These are phyloP conservation scores for Cladorrhinum sp. DNA, from an alignment of 2,329 filamentous ascomycete species.

Conservation along the genomic window DNA sequence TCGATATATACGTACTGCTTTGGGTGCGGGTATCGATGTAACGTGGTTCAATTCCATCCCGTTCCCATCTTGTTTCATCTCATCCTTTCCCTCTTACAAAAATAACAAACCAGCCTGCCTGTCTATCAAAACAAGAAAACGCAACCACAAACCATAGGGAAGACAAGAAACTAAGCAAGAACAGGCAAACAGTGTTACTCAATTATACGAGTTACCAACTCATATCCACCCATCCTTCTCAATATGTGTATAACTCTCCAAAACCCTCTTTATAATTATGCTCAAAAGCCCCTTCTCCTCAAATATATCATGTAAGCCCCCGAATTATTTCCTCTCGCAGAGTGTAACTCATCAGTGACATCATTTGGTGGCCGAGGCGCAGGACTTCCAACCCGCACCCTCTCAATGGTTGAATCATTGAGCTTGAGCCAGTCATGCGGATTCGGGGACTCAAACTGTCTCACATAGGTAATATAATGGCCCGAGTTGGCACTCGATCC, in stretches of 20 bases:
- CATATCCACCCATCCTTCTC: not conserved
- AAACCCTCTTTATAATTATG: not conserved
- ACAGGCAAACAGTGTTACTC: not conserved
- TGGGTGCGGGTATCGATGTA: too few species aligned
- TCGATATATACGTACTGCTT: too few species aligned
- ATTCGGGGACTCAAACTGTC: conserved; percentile 49
- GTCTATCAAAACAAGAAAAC: not conserved
- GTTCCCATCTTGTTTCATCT: too few species aligned
- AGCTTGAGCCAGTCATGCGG: conserved; percentile 48
- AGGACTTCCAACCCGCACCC: conserved; percentile 41
- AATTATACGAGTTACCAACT: not conserved
- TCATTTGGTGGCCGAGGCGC: conserved; percentile 30
- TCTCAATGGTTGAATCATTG: conserved; percentile 44
- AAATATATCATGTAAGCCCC: conserved; percentile 48
- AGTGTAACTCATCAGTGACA: conserved; percentile 36
- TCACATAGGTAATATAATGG: conserved; percentile 75
- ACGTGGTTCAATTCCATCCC: too few species aligned
- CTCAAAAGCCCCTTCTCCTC: conserved; percentile 16
- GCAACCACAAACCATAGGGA: not conserved
- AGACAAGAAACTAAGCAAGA: not conserved
- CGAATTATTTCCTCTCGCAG: conserved; percentile 35
- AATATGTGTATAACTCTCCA: not conserved
- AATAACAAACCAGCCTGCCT: not conserved
- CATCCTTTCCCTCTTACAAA: not conserved
- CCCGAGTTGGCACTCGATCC: conserved; percentile 67